A percentile compares a stretch with the other conserved stretches of the same genome.
phyloP scores from a whole-genome alignment of 352 stramenopile species.

The Phytophthora citricola region DNA sequence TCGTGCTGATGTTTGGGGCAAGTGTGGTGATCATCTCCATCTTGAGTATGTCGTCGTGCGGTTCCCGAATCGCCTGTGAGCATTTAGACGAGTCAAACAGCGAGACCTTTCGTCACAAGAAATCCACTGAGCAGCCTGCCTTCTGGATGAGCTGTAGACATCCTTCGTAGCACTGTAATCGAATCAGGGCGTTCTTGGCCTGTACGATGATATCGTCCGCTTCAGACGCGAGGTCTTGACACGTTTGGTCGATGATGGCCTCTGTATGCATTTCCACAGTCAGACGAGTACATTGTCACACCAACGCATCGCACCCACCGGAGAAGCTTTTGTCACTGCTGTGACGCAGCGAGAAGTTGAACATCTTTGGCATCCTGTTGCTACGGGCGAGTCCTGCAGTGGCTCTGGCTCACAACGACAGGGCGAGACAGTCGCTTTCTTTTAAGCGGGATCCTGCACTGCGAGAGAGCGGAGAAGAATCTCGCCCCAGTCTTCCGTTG shows the following conservation, averaged over 20 bases:
- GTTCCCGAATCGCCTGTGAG: slow-evolving; percentile 42
- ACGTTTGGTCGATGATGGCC: slow-evolving; percentile 47
- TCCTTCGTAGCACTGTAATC: slow-evolving; percentile 53
- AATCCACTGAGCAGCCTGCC: slow-evolving; percentile 8
- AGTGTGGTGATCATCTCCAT: slow-evolving; percentile 44
- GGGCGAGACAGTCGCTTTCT: slow-evolving; percentile 1
- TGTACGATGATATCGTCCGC: slow-evolving; percentile 48
- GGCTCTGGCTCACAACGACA: too few relatives aligned
- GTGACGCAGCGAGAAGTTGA: slow-evolving; percentile 42
- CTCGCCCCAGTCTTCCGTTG: slow-evolving; percentile 27
- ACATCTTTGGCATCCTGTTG: slow-evolving; percentile 30
- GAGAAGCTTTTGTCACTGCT: slow-evolving; percentile 49
- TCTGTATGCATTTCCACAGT: slow-evolving; percentile 16
- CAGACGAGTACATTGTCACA: background rate
- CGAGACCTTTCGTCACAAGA: slow-evolving; percentile 4
- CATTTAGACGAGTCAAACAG: background rate
- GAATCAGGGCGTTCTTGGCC: slow-evolving; percentile 35
- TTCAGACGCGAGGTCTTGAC: slow-evolving; percentile 48
- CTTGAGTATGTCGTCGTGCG: slow-evolving; percentile 45
- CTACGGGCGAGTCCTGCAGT: background rate
- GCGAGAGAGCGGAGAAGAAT: slow-evolving; percentile 23
- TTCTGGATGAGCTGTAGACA: slow-evolving; percentile 59
- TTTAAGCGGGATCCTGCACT: slow-evolving; percentile 21
- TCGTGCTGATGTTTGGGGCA: slow-evolving; percentile 48
- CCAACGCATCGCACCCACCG: slow-evolving; percentile 25